Evolutionary conservation across 129 eudicot genomes (phyloP).

Genomic region (Erigeron canadensis): DNA sequence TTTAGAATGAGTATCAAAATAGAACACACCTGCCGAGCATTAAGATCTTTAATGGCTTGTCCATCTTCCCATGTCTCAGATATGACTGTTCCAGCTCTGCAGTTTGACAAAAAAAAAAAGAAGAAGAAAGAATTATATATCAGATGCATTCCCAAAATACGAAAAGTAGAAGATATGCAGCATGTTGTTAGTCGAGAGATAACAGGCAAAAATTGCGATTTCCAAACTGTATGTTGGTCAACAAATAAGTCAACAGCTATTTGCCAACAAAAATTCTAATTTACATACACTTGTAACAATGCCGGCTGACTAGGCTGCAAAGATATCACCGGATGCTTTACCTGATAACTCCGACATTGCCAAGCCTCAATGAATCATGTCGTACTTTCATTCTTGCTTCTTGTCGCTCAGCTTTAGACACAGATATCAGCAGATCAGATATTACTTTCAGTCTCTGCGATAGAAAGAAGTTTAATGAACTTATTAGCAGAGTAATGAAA

Average conservation of each 20-base stretch:
- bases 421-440: constrained; percentile 87
- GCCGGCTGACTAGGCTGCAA: constrained; percentile 3
- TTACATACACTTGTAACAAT: neutral
- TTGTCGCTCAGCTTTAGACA: constrained; percentile 98
- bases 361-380: constrained; percentile 92
- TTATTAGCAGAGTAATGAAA: neutral
- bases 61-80: constrained; percentile 99
- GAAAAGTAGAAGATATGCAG: neutral
- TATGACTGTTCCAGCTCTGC: constrained; percentile 93
- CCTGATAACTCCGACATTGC: constrained; percentile 95
- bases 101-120: constrained; percentile 21
- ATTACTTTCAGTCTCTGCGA: constrained; percentile 87
- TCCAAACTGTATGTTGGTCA: neutral
- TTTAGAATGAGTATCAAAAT: constrained; percentile 12
- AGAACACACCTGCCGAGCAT: constrained; percentile 73
- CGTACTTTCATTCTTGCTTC: constrained; percentile 96
- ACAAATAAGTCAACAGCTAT: neutral
- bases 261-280: neutral
- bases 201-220: neutral
- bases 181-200: neutral
- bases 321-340: constrained; percentile 24
- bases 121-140: neutral
- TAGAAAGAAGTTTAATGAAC: constrained; percentile 15
- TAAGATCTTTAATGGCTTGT: constrained; percentile 85
- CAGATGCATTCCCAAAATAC: constrained; percentile 10